Conservation (phyloP, 2,329 filamentous ascomycete genomes). For the Didymella arachidicola region DNA sequence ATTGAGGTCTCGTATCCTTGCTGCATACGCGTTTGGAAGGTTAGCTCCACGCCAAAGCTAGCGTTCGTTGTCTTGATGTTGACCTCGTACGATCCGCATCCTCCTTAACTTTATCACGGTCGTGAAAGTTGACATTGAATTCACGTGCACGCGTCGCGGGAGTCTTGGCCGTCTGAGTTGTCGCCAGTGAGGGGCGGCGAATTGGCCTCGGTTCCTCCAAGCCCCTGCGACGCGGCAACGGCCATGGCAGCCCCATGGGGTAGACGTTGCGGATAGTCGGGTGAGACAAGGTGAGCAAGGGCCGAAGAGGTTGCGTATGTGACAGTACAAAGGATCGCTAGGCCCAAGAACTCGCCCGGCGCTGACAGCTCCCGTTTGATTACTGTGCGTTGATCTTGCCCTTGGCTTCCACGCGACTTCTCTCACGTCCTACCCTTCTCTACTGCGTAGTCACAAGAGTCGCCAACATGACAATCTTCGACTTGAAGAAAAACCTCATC, state of each 20-base stretch:
- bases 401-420: constrained; percentile 3
- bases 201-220: constrained; percentile 15
- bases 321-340: neutral
- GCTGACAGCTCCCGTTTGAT: too few species aligned
- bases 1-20: neutral
- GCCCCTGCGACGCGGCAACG: constrained; percentile 4
- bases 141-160: constrained; percentile 11
- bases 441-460: neutral
- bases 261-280: constrained; percentile 4
- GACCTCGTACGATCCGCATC: constrained; percentile 1
- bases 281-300: constrained; percentile 3
- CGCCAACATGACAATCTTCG: constrained; percentile 39
- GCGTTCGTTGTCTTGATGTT: neutral
- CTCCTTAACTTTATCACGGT: neutral
- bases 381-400: neutral
- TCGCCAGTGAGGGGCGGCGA: constrained; percentile 6
- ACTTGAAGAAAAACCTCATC: constrained; percentile 47
- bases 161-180: neutral
- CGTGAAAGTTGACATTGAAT: neutral
- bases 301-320: neutral
- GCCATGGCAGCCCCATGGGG: constrained; percentile 18
- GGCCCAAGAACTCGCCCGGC: neutral
- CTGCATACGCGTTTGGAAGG: neutral
- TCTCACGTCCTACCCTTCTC: neutral
- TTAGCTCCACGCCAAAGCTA: neutral